A percentile compares a stretch with the other conserved stretches of the same genome.
Evolutionary conservation across 176 grass and related monocot species (phyloP).

Genomic region (Bolboschoenus planiculmis): DNA sequence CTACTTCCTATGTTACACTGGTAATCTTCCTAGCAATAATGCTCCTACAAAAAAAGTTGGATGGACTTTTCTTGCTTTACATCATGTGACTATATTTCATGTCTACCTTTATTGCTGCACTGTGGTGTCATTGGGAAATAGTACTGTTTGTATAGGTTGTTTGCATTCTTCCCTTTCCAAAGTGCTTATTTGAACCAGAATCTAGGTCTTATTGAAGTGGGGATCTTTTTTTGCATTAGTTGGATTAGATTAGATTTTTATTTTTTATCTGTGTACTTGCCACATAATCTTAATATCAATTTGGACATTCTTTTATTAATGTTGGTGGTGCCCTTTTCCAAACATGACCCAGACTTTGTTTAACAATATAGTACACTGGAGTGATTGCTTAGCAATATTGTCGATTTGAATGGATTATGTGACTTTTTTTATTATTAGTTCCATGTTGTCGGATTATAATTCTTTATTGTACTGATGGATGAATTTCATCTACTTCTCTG

Average conservation of each 20-base stretch:
- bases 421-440: neutral
- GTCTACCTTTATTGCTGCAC: neutral
- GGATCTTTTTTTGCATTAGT: neutral
- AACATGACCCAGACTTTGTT: neutral
- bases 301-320: neutral
- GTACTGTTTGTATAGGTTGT: neutral
- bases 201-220: neutral
- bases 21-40: conserved; percentile 16
- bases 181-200: neutral
- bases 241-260: neutral
- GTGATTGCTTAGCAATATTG: neutral
- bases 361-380: neutral
- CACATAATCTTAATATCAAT: neutral
- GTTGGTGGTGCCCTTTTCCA: neutral
- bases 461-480: neutral
- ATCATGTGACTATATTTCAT: conserved; percentile 1
- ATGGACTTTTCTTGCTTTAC: conserved; percentile 2
- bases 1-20: neutral
- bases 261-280: neutral
- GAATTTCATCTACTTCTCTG: neutral
- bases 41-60: neutral
- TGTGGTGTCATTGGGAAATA: neutral
- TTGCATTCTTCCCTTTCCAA: neutral
- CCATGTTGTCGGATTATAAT: neutral
- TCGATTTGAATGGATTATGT: neutral